Conservation (phyloP, 345 rosid genomes). For the Trapa bicornis region DNA sequence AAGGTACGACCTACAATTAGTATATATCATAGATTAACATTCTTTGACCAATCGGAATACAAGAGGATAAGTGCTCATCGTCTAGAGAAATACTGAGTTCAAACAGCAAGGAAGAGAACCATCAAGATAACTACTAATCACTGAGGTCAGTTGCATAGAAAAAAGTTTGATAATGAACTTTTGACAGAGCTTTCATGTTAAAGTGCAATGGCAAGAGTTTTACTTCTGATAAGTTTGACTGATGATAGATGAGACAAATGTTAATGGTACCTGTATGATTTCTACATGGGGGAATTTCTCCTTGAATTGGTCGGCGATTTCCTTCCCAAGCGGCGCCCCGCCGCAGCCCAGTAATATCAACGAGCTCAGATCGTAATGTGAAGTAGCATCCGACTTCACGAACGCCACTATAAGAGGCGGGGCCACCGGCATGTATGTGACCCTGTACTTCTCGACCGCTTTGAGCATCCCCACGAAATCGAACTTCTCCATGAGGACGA, state of each 20-base stretch:
- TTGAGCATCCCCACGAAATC: slow-evolving; percentile 29
- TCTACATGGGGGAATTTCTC: slow-evolving; percentile 61
- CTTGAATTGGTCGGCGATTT: slow-evolving; percentile 48
- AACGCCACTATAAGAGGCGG: slow-evolving; percentile 70
- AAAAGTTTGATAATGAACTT: too few species aligned
- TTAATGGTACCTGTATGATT: slow-evolving; percentile 39
- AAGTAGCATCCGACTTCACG: slow-evolving; percentile 51
- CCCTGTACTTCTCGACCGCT: slow-evolving; percentile 39
- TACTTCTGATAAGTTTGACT: background rate
- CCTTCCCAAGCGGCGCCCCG: slow-evolving; percentile 82
- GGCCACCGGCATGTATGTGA: slow-evolving; percentile 60
- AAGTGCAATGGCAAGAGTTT: too few species aligned
- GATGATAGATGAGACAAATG: too few species aligned
- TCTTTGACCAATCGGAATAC: background rate
- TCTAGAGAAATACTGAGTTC: background rate
- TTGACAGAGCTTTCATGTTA: too few species aligned
- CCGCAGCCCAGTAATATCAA: slow-evolving; percentile 45
- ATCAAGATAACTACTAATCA: background rate
- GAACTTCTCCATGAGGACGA: slow-evolving; percentile 34
- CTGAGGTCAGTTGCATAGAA: too few species aligned
- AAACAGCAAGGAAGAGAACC: background rate
- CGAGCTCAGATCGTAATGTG: slow-evolving; percentile 54
- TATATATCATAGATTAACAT: background rate
- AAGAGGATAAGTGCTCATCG: background rate
- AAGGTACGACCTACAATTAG: too few species aligned